Evolutionary conservation across 2,329 filamentous ascomycete species (phyloP).

Genomic region (Rutstroemia sp.): DNA sequence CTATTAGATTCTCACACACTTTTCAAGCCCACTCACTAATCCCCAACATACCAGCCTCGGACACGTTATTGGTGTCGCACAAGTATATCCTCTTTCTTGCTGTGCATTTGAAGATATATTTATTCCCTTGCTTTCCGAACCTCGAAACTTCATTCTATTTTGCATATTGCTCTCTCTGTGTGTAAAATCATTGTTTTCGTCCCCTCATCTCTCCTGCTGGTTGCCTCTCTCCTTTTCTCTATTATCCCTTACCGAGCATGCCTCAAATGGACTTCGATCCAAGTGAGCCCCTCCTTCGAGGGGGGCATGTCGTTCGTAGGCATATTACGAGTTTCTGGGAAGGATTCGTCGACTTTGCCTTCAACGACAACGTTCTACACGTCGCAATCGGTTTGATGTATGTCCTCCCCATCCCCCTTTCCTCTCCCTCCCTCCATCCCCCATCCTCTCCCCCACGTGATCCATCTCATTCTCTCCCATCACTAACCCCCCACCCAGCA

Average conservation of each 20-base stretch:
- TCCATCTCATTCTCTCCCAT: neutral
- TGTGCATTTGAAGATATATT: too few species aligned
- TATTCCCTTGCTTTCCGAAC: too few species aligned
- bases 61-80: too few species aligned
- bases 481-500: slow-evolving; percentile 33
- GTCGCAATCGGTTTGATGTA: slow-evolving; percentile 71
- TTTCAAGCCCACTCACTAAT: too few species aligned
- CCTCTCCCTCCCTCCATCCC: neutral
- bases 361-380: slow-evolving; percentile 68
- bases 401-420: slow-evolving; percentile 1
- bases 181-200: too few species aligned
- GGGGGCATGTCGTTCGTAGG: slow-evolving; percentile 17
- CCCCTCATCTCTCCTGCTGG: too few species aligned
- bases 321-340: slow-evolving; percentile 43
- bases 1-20: too few species aligned
- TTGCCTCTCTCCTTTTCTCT: too few species aligned
- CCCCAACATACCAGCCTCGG: too few species aligned
- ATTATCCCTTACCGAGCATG: slow-evolving; percentile 7
- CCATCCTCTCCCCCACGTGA: neutral
- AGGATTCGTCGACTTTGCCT: slow-evolving; percentile 65
- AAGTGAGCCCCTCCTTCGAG: slow-evolving; percentile 22
- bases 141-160: too few species aligned
- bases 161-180: too few species aligned
- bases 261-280: slow-evolving; percentile 17
- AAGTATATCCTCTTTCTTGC: too few species aligned